Conservation (phyloP, 345 rosid species). For the Luvunga scandens region DNA sequence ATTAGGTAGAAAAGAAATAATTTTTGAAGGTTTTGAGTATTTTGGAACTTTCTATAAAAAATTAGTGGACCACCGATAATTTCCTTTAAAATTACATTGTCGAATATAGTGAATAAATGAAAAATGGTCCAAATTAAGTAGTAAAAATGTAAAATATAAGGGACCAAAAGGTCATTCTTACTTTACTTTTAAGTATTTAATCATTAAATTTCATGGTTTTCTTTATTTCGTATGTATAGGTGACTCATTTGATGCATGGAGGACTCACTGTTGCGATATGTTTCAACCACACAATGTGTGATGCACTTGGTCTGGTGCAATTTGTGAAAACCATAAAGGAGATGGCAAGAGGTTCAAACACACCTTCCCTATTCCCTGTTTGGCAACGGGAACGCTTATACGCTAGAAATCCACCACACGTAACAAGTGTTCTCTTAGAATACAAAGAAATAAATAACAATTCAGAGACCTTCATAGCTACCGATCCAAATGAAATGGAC, state of each 20-base stretch:
- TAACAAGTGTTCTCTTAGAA: too few species aligned
- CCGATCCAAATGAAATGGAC: too few species aligned
- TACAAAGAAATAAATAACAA: too few species aligned
- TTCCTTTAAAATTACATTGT: too few species aligned
- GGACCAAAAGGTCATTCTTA: too few species aligned
- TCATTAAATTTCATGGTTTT: background rate
- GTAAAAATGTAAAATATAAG: too few species aligned
- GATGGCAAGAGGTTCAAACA: background rate
- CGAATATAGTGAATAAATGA: too few species aligned
- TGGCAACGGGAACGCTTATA: conserved; percentile 11
- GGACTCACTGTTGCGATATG: background rate
- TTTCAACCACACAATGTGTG: conserved; percentile 17
- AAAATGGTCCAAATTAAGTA: too few species aligned
- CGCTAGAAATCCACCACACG: conserved; percentile 8
- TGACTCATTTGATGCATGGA: too few species aligned
- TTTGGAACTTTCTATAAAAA: too few species aligned
- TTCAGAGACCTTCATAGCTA: background rate
- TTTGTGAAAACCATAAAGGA: background rate
- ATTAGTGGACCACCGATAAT: background rate
- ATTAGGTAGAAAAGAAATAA: too few species aligned
- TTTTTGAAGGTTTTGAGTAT: too few species aligned
- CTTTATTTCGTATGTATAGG: background rate
- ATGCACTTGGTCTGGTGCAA: background rate
- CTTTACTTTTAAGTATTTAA: background rate
- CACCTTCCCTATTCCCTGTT: background rate